Evolutionary conservation across 106 monocot species (phyloP).

Genomic region (Apostasia ramifera): DNA sequence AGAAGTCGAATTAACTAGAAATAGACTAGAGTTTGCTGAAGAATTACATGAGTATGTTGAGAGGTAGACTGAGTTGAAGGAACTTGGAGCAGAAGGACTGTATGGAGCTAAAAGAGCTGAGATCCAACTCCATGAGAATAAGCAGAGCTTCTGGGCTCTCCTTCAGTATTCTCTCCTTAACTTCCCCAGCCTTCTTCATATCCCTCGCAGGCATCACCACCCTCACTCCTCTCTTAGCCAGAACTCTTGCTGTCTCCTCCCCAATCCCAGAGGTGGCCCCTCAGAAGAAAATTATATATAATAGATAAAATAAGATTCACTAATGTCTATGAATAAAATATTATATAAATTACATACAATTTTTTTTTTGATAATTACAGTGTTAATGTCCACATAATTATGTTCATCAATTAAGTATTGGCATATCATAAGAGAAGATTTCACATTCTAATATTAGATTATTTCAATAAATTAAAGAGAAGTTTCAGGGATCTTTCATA

Average conservation of each 20-base stretch:
- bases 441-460: background rate
- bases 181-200: slow-evolving; percentile 42
- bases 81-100: slow-evolving; percentile 30
- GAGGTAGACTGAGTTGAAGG: slow-evolving; percentile 43
- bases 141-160: slow-evolving; percentile 35
- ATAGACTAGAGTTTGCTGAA: background rate
- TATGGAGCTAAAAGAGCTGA: slow-evolving; percentile 49
- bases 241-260: slow-evolving; percentile 51
- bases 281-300: slow-evolving; percentile 5
- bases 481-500: background rate
- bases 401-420: background rate
- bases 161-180: slow-evolving; percentile 24
- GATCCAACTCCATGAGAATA: slow-evolving; percentile 38
- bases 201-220: slow-evolving; percentile 53
- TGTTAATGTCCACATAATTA: background rate
- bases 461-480: background rate
- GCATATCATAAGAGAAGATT: background rate
- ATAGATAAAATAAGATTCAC: background rate
- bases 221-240: slow-evolving; percentile 53
- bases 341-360: background rate
- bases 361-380: no score
- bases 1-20: no score
- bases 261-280: slow-evolving; percentile 75
- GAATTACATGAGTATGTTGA: slow-evolving; percentile 56
- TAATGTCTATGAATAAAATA: background rate